Evolutionary conservation across 805 yeast genomes (phyloP).

Genomic region (Myxozyma vanderwaltii): DNA sequence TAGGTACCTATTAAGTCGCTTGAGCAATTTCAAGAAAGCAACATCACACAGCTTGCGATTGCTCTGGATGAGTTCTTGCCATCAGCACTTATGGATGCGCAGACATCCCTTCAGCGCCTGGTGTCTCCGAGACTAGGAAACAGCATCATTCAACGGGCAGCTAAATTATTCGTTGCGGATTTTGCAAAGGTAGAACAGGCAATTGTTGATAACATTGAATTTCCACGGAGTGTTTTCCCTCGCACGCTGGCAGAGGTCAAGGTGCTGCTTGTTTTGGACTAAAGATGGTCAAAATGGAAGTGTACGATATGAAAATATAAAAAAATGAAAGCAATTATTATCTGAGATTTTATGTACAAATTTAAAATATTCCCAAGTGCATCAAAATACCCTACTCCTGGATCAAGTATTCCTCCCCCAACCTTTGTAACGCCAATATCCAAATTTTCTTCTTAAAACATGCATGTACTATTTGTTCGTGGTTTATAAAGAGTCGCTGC

Average conservation of each 20-base stretch:
- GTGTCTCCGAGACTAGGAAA: slow-evolving; percentile 43
- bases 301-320: neutral
- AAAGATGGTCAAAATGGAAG: neutral
- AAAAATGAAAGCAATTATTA: neutral
- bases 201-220: slow-evolving; percentile 37
- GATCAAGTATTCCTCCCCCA: no score
- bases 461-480: neutral
- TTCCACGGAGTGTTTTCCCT: slow-evolving; percentile 36
- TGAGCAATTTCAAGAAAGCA: slow-evolving; percentile 8
- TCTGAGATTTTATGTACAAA: no score
- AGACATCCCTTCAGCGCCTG: slow-evolving; percentile 38
- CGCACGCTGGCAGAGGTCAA: slow-evolving; percentile 39
- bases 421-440: neutral
- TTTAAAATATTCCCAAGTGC: no score
- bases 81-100: slow-evolving; percentile 41
- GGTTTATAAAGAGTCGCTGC: slow-evolving; percentile 5
- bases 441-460: neutral
- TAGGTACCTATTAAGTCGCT: slow-evolving; percentile 4
- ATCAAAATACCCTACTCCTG: no score
- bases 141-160: slow-evolving; percentile 39
- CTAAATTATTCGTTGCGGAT: slow-evolving; percentile 40
- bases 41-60: slow-evolving; percentile 31
- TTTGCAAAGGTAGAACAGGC: slow-evolving; percentile 40
- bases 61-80: slow-evolving; percentile 43
- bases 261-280: slow-evolving; percentile 36